phyloP scores from a whole-genome alignment of 306 rosid genomes.

The Prinsepia uniflora region DNA sequence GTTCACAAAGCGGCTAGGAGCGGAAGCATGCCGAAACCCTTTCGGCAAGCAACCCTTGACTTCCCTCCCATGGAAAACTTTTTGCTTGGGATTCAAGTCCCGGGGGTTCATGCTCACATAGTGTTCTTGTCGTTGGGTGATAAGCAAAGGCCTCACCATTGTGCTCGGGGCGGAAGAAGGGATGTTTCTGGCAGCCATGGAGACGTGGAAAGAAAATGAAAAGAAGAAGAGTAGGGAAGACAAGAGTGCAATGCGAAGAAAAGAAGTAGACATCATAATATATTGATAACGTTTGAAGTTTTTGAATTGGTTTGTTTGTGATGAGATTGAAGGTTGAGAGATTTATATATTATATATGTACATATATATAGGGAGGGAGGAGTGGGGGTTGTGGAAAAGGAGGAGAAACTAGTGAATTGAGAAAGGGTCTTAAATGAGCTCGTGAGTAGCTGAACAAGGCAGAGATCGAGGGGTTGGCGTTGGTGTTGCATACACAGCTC shows the following conservation, averaged over 20 bases:
- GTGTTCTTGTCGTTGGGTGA: slow-evolving; percentile 33
- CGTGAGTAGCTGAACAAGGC: slow-evolving; percentile 51
- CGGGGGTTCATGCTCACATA: slow-evolving; percentile 41
- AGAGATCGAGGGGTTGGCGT: slow-evolving; percentile 9
- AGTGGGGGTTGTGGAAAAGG: slow-evolving; percentile 24
- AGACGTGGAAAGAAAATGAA: slow-evolving; percentile 23
- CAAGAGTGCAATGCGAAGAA: slow-evolving; percentile 27
- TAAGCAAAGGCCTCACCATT: slow-evolving; percentile 53
- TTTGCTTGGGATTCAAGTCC: slow-evolving; percentile 34
- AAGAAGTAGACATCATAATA: slow-evolving; percentile 24
- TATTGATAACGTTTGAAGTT: slow-evolving; percentile 3
- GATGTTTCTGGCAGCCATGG: slow-evolving; percentile 51
- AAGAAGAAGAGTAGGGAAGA: slow-evolving; percentile 35
- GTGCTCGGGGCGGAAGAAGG: slow-evolving; percentile 88
- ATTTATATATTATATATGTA: neutral
- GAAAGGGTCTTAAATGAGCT: slow-evolving; percentile 50
- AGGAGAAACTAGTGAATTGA: slow-evolving; percentile 6
- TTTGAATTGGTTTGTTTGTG: neutral
- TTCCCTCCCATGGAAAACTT: slow-evolving; percentile 41
- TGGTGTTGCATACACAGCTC: slow-evolving; percentile 27
- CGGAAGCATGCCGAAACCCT: slow-evolving; percentile 60
- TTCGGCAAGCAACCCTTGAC: slow-evolving; percentile 69
- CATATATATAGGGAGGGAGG: slow-evolving; percentile 1
- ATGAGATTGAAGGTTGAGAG: neutral
- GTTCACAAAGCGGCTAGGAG: slow-evolving; percentile 78